Conservation (phyloP, 1,139 yeast species). For the Starmera stellimalicola region DNA sequence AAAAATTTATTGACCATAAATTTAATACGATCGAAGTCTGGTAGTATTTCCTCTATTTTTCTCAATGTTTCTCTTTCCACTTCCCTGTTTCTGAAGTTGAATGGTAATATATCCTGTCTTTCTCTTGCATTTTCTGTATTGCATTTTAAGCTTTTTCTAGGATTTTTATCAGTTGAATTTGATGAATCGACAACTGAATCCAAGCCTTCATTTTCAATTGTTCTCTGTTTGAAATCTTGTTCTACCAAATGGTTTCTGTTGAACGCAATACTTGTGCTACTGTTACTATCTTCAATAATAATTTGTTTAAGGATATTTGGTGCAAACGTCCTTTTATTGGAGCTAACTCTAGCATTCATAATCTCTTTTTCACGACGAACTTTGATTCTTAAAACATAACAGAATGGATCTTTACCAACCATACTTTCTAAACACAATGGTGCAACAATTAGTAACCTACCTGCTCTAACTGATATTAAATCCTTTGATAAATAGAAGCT, state of each 20-base stretch:
- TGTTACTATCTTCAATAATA: constrained; percentile 11
- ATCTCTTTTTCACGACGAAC: constrained; percentile 15
- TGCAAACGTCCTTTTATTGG: constrained; percentile 20
- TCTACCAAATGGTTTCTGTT: constrained; percentile 8
- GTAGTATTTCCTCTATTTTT: constrained; percentile 32
- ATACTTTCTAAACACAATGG: constrained; percentile 24
- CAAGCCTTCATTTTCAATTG: constrained; percentile 26
- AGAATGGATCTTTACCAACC: constrained; percentile 36
- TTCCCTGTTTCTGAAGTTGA: constrained; percentile 7
- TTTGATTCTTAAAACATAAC: constrained; percentile 25
- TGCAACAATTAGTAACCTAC: constrained; percentile 20
- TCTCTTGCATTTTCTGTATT: constrained; percentile 4
- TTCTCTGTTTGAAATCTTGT: constrained; percentile 21
- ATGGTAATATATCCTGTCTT: constrained; percentile 9
- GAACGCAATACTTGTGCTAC: constrained; percentile 5
- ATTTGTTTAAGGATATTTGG: constrained; percentile 12
- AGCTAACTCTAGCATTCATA: constrained; percentile 17
- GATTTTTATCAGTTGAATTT: background rate
- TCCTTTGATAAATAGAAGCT: constrained; percentile 20
- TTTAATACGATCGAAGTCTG: constrained; percentile 36
- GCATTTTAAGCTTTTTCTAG: background rate
- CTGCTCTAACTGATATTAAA: constrained; percentile 21
- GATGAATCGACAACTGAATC: constrained; percentile 18
- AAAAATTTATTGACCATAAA: constrained; percentile 36
- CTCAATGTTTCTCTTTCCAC: constrained; percentile 17